Percentiles rank a stretch among this genome's conserved stretches.
These are phyloP conservation scores for Malus hybrid DNA, from an alignment of 331 rosid genomes.

Conservation along the genomic window DNA sequence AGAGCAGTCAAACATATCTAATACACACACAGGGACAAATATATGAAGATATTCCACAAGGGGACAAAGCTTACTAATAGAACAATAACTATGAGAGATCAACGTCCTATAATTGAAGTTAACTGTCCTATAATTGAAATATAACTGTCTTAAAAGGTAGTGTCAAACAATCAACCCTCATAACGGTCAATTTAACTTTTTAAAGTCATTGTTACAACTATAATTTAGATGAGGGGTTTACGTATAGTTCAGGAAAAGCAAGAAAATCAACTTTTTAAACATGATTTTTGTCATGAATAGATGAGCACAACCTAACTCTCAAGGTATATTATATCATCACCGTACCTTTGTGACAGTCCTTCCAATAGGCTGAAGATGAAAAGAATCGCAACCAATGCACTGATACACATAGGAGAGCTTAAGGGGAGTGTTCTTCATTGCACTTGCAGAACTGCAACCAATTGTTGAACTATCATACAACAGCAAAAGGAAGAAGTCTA, in stretches of 20 bases:
- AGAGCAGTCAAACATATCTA: not conserved
- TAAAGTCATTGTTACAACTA: not conserved
- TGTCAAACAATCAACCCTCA: not conserved
- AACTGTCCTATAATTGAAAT: not conserved
- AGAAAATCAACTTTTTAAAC: not conserved
- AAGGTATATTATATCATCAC: constrained; percentile 9
- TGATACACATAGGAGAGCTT: constrained; percentile 97
- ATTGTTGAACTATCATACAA: constrained; percentile 20
- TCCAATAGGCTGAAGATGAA: constrained; percentile 91
- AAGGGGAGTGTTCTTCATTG: constrained; percentile 91
- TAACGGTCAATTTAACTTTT: not conserved
- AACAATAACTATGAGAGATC: not conserved
- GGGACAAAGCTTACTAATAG: not conserved
- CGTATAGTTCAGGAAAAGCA: not conserved
- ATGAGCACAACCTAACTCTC: not conserved
- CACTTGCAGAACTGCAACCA: constrained; percentile 86
- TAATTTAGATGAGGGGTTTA: not conserved
- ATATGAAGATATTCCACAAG: not conserved
- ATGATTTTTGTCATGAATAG: not conserved
- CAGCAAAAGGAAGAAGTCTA: not conserved
- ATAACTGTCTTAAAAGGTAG: not conserved
- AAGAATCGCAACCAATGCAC: constrained; percentile 95
- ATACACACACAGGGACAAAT: not conserved
- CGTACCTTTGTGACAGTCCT: constrained; percentile 77
- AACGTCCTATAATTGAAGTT: not conserved